Evolutionary conservation across 2,329 filamentous ascomycete species (phyloP).

Genomic region (Fusarium marasasianum): DNA sequence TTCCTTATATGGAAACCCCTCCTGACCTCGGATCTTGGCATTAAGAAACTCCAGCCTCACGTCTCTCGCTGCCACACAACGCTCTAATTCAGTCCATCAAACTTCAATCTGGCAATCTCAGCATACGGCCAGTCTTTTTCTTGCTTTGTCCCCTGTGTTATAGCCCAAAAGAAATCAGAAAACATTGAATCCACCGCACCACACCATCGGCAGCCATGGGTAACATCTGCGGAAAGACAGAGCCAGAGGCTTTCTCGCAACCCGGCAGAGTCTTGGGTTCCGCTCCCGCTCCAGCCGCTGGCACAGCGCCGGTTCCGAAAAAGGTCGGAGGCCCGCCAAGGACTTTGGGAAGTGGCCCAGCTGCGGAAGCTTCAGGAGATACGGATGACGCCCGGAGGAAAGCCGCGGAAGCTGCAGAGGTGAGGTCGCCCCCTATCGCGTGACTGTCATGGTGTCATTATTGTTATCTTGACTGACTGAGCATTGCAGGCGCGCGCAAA

Average conservation of each 20-base stretch:
- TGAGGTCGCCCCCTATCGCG: slow-evolving; percentile 54
- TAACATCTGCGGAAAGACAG: slow-evolving; percentile 84
- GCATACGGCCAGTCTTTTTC: not conserved
- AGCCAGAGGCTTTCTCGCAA: slow-evolving; percentile 73
- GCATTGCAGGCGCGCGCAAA: slow-evolving; percentile 71
- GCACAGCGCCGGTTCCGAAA: slow-evolving; percentile 62
- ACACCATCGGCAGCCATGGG: slow-evolving; percentile 68
- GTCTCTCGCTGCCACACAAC: slow-evolving; percentile 18
- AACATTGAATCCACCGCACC: not conserved
- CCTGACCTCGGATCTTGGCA: slow-evolving; percentile 27
- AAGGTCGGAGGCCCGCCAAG: slow-evolving; percentile 66
- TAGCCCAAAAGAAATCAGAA: not conserved
- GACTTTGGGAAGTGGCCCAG: slow-evolving; percentile 68
- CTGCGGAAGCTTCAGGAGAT: slow-evolving; percentile 41
- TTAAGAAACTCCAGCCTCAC: slow-evolving; percentile 11
- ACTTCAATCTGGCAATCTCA: not conserved
- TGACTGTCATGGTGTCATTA: not conserved
- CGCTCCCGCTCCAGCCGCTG: slow-evolving; percentile 54
- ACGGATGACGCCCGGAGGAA: slow-evolving; percentile 72
- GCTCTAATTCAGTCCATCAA: not conserved
- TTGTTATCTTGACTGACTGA: not conserved
- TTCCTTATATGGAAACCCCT: slow-evolving; percentile 6
- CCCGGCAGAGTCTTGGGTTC: slow-evolving; percentile 78
- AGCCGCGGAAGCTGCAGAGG: slow-evolving; percentile 86
- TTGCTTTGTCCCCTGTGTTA: not conserved